Evolutionary conservation across 2,329 filamentous ascomycete species (phyloP), one percentile per base, ranked within the genome.

Genomic region (Curvularia eragrostidis): DNA sequence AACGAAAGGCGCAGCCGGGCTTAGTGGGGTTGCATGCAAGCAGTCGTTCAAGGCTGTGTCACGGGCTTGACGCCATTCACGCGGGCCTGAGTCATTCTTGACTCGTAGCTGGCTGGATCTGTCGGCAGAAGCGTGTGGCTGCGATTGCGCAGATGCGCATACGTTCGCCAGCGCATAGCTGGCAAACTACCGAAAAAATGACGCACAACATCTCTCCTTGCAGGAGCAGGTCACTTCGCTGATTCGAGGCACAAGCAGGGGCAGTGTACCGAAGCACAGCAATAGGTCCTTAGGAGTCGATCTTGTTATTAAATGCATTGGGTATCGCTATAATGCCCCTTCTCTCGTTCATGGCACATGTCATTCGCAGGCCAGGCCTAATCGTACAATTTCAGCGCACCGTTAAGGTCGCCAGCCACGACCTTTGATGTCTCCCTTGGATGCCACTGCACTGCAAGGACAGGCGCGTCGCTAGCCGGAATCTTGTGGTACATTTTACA

Each of bases 401-500:
- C 94, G 70, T 97, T 92, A 78, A 96, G 78, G 19, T 95, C 95
- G 12, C 93, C 96, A 28, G 93, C 96, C 1, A 89, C 91, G 34
- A 98, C 88, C 83, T 97, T 97, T 74, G 90, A 95, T 18, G 90
- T 95, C 83, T 99, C 95, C 79, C 97, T 91, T n/a, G 94, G 93
- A 78, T 98, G 93, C 94, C 95, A 99, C 75, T 91, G 90, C 56
- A 95, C 86, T 65, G 89, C 91, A n/a, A 92, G 91, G 53, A 97
- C 84, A 5, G 93, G 87, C 52, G 89, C 86, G 53, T 92, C 93
- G 58, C 91, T 88, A 23, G 92, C 93, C 78, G 90, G 87, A 64
- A 99, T 87, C 84, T 98, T 98, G 80, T 97, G 92, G 79, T 92
- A 97, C 93, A 99, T 94, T 81, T 97, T 98, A 77, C 94, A 96